Base-by-base conservation (phyloP, 1,139 yeast species). In the Pichia terricola region DNA sequence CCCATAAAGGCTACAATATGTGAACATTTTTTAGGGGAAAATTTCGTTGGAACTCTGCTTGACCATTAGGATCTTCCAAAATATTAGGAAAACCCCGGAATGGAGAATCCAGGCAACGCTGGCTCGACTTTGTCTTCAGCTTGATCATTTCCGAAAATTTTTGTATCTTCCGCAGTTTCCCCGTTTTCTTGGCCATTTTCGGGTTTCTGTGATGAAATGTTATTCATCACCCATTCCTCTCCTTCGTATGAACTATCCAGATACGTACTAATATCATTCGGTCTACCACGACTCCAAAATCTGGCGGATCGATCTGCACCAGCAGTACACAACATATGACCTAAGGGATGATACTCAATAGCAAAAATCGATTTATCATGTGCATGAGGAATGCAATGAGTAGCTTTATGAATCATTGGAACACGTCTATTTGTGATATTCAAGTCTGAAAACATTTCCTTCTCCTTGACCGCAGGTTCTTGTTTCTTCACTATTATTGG, bases 291-390 rank as follows among this genome's bases (percentile, higher is more conserved):
- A 34, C 91, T 80, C 98, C 98, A 91, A 65, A 91, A 86, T 50
- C 96, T 68, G n/a, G 95, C 87, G 10, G 94, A 79, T 59, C 94
- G 77, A 63, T 91, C 98, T 48, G 94, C 88, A 28, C 96, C 91
- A 0, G 96, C 97, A 16, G 96, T 80, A 48, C 94, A 82, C 40
- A 91, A 69, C 44, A 89, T 69, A 63, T 91, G 97, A 2, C 98
- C 98, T 56, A 86, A 69, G 3, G 97, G 97, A 64, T 89, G 96
- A 59, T 88, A 91, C 53, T 89, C 94, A 49, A 91, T 64, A 3
- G 95, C 78, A 65, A 91, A 88, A 42, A 91, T 80, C 4, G 96
- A 94, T 65, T 85, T 84, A 58, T 89, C 96, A 61, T 91, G 98
- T 0, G 97, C 98, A 63, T 75, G 81, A 2, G 96, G 96, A 38